Conservation (phyloP, 75 land plant genomes). For the Sequoiadendron giganteum region DNA sequence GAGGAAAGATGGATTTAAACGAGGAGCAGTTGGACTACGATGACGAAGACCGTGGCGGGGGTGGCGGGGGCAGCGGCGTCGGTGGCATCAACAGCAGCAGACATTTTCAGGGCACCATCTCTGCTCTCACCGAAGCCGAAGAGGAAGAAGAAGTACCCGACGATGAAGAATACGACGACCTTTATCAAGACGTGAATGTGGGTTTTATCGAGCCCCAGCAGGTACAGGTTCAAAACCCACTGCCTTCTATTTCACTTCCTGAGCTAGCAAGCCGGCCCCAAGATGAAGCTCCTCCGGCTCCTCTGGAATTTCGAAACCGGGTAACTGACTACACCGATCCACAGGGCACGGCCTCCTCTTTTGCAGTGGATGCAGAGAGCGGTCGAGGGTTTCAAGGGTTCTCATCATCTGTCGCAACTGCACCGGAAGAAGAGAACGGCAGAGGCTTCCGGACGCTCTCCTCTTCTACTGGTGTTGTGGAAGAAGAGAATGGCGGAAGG, state of each 20-base stretch:
- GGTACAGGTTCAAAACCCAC: background rate
- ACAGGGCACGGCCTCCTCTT: background rate
- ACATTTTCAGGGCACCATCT: background rate
- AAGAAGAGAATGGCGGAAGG: background rate
- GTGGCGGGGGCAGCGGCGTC: background rate
- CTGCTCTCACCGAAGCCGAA: background rate
- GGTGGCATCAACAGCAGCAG: background rate
- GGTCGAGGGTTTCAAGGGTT: background rate
- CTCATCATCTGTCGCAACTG: background rate
- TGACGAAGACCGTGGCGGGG: background rate
- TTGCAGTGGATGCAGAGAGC: background rate
- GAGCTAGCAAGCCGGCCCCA: background rate
- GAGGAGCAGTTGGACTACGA: conserved; percentile 6
- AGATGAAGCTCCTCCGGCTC: background rate
- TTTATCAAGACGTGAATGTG: background rate
- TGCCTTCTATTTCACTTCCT: background rate
- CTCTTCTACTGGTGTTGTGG: background rate
- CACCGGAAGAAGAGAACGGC: background rate
- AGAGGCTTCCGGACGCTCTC: background rate
- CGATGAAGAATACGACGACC: background rate
- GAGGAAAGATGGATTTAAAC: background rate
- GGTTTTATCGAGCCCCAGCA: background rate
- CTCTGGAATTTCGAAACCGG: background rate
- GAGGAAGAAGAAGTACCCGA: background rate
- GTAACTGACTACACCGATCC: background rate